These are phyloP conservation scores for Verticillium zaregamsianum DNA, from an alignment of 2,329 filamentous ascomycete genomes.

Conservation along the genomic window DNA sequence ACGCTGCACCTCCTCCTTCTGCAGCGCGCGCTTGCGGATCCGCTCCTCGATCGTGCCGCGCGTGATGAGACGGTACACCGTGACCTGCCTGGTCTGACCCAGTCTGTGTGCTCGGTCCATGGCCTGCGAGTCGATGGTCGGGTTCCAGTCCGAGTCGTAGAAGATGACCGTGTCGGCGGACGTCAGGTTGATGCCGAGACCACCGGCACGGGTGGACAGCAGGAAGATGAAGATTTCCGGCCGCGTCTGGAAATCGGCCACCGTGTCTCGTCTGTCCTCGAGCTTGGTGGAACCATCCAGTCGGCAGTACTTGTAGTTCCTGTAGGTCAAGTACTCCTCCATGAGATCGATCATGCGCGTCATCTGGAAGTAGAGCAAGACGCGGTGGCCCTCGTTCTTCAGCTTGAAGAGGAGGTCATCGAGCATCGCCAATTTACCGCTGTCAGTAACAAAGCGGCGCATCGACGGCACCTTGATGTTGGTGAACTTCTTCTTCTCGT, in stretches of 20 bases:
- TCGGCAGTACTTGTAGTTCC: slow-evolving; percentile 98
- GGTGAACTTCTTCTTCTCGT: slow-evolving; percentile 79
- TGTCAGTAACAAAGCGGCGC: slow-evolving; percentile 96
- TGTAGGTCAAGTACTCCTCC: slow-evolving; percentile 98
- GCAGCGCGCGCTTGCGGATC: slow-evolving; percentile 91
- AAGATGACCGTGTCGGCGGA: slow-evolving; percentile 98
- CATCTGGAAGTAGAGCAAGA: slow-evolving; percentile 99
- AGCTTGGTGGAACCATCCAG: slow-evolving; percentile 96
- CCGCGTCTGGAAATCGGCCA: slow-evolving; percentile 91
- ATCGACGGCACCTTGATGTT: slow-evolving; percentile 93
- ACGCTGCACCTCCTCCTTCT: slow-evolving; percentile 98
- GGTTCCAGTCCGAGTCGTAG: slow-evolving; percentile 99
- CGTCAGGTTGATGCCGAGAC: slow-evolving; percentile 95
- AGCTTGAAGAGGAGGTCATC: slow-evolving; percentile 84
- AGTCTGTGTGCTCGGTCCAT: slow-evolving; percentile 99
- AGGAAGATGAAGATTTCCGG: slow-evolving; percentile 97
- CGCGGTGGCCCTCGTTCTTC: slow-evolving; percentile 88
- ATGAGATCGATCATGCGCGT: slow-evolving; percentile 99
- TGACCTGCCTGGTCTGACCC: slow-evolving; percentile 92
- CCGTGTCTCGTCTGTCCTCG: slow-evolving; percentile 93
- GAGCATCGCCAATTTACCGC: slow-evolving; percentile 88
- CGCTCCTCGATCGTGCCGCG: slow-evolving; percentile 96
- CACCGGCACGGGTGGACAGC: slow-evolving; percentile 91
- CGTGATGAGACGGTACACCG: slow-evolving; percentile 95
- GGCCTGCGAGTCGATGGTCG: slow-evolving; percentile 95